Conservation (phyloP, 1,139 yeast species). For the Debaryomyces robertsiae region DNA sequence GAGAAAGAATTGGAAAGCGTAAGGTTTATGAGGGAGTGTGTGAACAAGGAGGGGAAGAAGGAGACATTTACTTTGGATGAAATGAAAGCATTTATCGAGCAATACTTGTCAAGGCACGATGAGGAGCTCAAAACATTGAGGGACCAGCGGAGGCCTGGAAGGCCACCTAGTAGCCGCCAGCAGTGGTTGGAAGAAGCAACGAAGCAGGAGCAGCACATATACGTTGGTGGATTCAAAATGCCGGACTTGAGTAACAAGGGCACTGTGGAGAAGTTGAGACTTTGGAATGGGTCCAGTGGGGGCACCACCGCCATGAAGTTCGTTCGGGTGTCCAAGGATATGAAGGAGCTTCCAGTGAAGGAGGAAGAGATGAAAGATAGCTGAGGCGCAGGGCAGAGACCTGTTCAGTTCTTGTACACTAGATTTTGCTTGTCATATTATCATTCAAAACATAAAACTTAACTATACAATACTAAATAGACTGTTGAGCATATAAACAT, state of each 20-base stretch:
- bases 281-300: slow-evolving; percentile 84
- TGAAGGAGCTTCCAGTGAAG: slow-evolving; percentile 30
- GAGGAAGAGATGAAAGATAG: slow-evolving; percentile 27
- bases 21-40: slow-evolving; percentile 65
- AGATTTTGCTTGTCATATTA: slow-evolving; percentile 2
- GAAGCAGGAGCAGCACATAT: slow-evolving; percentile 62
- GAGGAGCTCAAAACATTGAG: slow-evolving; percentile 66
- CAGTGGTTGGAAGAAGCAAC: slow-evolving; percentile 62
- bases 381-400: neutral
- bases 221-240: slow-evolving; percentile 66
- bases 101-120: slow-evolving; percentile 68
- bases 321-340: slow-evolving; percentile 35
- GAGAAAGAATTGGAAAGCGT: slow-evolving; percentile 59
- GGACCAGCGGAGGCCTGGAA: slow-evolving; percentile 73
- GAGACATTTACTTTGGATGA: slow-evolving; percentile 56
- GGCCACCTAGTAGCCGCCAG: slow-evolving; percentile 78
- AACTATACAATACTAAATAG: slow-evolving; percentile 1
- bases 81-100: slow-evolving; percentile 59
- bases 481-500: too few relatives aligned
- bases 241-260: slow-evolving; percentile 70
- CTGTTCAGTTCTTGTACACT: slow-evolving; percentile 7
- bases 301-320: slow-evolving; percentile 68
- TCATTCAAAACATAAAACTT: slow-evolving; percentile 1
- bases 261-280: slow-evolving; percentile 60
- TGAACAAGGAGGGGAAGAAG: slow-evolving; percentile 46